Evolutionary conservation across 331 rosid species (phyloP).

Genomic region (Phaseolus coccineus): DNA sequence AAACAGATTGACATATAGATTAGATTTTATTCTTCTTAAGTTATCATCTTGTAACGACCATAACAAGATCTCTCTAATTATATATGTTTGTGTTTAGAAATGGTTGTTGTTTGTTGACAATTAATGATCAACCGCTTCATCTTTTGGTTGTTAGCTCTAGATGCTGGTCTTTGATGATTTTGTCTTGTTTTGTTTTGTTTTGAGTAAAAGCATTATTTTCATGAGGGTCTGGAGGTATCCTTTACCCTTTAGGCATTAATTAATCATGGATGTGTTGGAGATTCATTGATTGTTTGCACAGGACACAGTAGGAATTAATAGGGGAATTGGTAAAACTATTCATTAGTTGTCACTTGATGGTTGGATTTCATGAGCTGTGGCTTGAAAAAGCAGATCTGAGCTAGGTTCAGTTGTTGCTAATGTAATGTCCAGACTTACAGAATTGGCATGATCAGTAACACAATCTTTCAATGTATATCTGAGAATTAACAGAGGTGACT

Average conservation of each 20-base stretch:
- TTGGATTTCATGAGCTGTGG: neutral
- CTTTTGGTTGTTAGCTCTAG: neutral
- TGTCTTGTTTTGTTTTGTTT: neutral
- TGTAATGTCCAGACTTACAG: neutral
- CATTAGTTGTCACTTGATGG: neutral
- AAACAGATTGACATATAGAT: neutral
- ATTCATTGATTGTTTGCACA: neutral
- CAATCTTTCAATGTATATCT: neutral
- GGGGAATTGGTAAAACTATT: neutral
- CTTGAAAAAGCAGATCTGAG: neutral
- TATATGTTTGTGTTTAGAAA: constrained; percentile 5
- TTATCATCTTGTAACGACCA: neutral
- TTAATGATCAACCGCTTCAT: neutral
- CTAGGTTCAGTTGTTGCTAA: constrained; percentile 8
- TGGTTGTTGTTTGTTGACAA: neutral
- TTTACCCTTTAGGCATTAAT: neutral
- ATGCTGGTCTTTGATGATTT: no score
- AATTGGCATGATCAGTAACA: neutral
- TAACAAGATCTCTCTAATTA: neutral
- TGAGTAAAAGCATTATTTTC: neutral
- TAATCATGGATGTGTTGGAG: neutral
- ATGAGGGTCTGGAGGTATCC: neutral
- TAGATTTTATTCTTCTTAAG: neutral
- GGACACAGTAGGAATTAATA: neutral
- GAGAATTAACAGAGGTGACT: neutral